A percentile compares a stretch with the other conserved stretches of the same genome.
phyloP scores from a whole-genome alignment of 2,329 filamentous ascomycete species.

The Fonsecaea pugnacius region DNA sequence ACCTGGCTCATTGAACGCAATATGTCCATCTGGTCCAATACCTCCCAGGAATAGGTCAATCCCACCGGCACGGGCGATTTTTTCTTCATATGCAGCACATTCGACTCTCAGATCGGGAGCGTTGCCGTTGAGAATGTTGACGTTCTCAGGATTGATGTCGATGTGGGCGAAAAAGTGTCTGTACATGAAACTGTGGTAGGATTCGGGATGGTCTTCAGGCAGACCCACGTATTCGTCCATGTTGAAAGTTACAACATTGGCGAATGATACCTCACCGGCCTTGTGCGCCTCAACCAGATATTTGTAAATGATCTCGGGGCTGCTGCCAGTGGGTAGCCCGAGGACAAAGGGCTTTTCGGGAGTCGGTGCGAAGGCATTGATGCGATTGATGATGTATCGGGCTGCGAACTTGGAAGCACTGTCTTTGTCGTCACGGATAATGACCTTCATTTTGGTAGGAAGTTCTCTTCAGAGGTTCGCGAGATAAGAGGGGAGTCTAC shows the following conservation, averaged over 20 bases:
- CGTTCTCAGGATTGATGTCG: slow-evolving; percentile 78
- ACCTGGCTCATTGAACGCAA: slow-evolving; percentile 89
- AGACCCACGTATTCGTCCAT: slow-evolving; percentile 92
- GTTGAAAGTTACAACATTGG: slow-evolving; percentile 89
- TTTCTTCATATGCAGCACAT: slow-evolving; percentile 77
- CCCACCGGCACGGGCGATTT: slow-evolving; percentile 73
- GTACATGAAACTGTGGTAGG: slow-evolving; percentile 93
- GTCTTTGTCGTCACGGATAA: slow-evolving; percentile 74
- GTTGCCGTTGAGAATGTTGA: slow-evolving; percentile 83
- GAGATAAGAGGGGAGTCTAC: slow-evolving; percentile 11
- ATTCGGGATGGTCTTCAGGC: slow-evolving; percentile 79
- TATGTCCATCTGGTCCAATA: slow-evolving; percentile 84
- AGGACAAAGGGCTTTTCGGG: slow-evolving; percentile 76
- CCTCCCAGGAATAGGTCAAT: slow-evolving; percentile 86
- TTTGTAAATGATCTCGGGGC: slow-evolving; percentile 76
- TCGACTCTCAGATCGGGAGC: slow-evolving; percentile 74
- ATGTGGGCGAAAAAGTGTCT: slow-evolving; percentile 87
- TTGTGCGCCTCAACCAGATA: slow-evolving; percentile 64
- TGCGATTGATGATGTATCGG: slow-evolving; percentile 79
- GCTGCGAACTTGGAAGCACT: slow-evolving; percentile 76
- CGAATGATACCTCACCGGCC: slow-evolving; percentile 71
- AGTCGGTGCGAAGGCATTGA: slow-evolving; percentile 75
- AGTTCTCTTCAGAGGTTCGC: neutral
- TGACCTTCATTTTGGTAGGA: slow-evolving; percentile 69
- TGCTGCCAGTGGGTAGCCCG: slow-evolving; percentile 81